phyloP scores from a whole-genome alignment of 2,329 filamentous ascomycete species.

The Paraphaeosphaeria sporulosa region DNA sequence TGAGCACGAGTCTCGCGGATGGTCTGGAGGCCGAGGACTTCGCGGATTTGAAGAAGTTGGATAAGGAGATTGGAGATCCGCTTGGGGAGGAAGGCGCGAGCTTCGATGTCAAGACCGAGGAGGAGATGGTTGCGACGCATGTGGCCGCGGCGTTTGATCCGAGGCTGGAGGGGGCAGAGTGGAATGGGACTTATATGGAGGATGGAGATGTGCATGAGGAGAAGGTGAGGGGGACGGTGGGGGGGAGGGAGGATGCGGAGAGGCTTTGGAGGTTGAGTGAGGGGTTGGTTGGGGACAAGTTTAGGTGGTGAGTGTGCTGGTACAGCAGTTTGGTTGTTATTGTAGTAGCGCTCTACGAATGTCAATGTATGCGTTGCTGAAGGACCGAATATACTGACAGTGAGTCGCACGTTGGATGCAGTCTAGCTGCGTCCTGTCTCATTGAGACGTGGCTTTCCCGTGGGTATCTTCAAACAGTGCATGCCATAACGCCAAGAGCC shows the following conservation, averaged over 20 bases:
- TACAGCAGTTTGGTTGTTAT: too few relatives aligned
- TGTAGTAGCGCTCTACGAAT: too few relatives aligned
- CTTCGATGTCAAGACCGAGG: slow-evolving; percentile 34
- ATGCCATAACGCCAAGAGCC: background rate
- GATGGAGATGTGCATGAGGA: slow-evolving; percentile 29
- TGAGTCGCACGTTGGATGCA: background rate
- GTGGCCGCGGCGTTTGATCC: slow-evolving; percentile 42
- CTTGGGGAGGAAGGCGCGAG: slow-evolving; percentile 15
- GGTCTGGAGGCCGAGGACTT: slow-evolving; percentile 33
- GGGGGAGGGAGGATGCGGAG: slow-evolving; percentile 33
- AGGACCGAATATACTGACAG: too few relatives aligned
- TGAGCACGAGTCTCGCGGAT: slow-evolving; percentile 33
- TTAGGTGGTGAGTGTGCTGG: slow-evolving; percentile 10
- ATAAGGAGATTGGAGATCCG: slow-evolving; percentile 30
- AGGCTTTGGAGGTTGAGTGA: slow-evolving; percentile 45
- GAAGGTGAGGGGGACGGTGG: slow-evolving; percentile 29
- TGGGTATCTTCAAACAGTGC: background rate
- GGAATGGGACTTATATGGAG: slow-evolving; percentile 36
- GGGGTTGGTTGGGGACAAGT: slow-evolving; percentile 38
- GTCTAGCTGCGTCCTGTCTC: background rate
- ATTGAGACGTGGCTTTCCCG: background rate
- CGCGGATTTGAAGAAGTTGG: slow-evolving; percentile 21
- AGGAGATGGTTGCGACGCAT: slow-evolving; percentile 41
- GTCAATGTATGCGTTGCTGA: too few relatives aligned
- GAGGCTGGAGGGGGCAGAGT: slow-evolving; percentile 26